These are phyloP conservation scores for Rubia peregrina DNA, from an alignment of 305 asterid genomes.

Conservation along the genomic window DNA sequence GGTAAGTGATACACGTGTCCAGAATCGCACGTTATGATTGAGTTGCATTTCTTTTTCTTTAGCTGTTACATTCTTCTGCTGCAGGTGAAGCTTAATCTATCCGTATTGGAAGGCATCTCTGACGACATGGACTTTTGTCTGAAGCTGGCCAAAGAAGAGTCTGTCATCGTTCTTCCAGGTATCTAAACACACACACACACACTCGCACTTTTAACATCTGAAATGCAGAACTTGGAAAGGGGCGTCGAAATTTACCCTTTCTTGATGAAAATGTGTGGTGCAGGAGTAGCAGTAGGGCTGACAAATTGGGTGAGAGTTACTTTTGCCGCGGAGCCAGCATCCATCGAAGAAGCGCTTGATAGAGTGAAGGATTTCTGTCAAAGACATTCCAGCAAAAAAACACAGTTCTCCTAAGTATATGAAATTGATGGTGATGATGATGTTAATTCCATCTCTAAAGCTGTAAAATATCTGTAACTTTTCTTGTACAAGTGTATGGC, in stretches of 20 bases:
- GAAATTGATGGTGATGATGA: not conserved
- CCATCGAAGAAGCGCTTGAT: slow-evolving; percentile 51
- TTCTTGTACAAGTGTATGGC: not conserved
- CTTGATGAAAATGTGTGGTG: not conserved
- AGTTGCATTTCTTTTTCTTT: too few relatives aligned
- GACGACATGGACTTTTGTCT: slow-evolving; percentile 59
- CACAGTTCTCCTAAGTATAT: not conserved
- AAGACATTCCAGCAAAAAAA: slow-evolving; percentile 31
- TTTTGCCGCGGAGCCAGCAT: slow-evolving; percentile 52
- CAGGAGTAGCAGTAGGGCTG: slow-evolving; percentile 67
- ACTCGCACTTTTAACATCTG: not conserved
- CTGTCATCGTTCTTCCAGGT: slow-evolving; percentile 63
- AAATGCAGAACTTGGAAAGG: not conserved
- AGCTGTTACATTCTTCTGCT: slow-evolving; percentile 2
- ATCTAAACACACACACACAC: not conserved
- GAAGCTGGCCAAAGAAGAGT: slow-evolving; percentile 63
- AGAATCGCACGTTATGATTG: too few relatives aligned
- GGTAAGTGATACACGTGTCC: slow-evolving; percentile 26
- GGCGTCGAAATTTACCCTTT: not conserved
- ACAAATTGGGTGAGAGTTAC: slow-evolving; percentile 57
- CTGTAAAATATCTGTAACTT: not conserved
- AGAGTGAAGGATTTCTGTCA: slow-evolving; percentile 49
- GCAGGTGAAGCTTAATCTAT: slow-evolving; percentile 46
- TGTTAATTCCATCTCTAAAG: not conserved
- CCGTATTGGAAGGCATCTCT: slow-evolving; percentile 35